Conservation (phyloP, 108 stramenopile species). For the Nannochloropsis oceanica region DNA sequence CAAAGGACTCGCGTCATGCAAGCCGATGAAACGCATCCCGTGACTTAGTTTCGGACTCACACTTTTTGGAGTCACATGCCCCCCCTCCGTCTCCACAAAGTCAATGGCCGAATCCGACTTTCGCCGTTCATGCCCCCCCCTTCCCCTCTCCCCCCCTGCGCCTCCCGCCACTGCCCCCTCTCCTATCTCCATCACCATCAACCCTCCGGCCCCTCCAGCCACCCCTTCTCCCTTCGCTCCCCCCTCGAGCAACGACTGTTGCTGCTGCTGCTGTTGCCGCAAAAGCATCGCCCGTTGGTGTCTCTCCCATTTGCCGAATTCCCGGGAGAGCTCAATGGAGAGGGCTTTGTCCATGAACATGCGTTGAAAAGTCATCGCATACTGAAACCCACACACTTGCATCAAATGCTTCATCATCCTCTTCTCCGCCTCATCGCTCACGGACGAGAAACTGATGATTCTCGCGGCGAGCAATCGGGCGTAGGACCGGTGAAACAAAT, state of each 20-base stretch:
- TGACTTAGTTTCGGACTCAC: background rate
- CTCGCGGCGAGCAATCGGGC: slow-evolving; percentile 17
- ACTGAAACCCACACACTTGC: slow-evolving; percentile 20
- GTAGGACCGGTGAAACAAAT: slow-evolving; percentile 26
- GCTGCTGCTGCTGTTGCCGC: background rate
- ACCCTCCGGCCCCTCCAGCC: background rate
- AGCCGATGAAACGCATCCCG: background rate
- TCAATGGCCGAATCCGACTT: background rate
- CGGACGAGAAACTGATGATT: slow-evolving; percentile 8
- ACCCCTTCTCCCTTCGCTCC: background rate
- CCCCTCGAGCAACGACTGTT: background rate
- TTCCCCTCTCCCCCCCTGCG: background rate
- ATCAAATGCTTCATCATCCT: slow-evolving; percentile 5
- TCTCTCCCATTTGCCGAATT: slow-evolving; percentile 12
- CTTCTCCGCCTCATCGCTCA: slow-evolving; percentile 16
- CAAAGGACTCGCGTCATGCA: background rate
- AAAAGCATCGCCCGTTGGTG: background rate
- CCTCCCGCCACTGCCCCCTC: no score
- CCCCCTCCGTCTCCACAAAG: background rate
- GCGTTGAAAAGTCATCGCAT: slow-evolving; percentile 13
- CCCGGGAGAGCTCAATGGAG: slow-evolving; percentile 10
- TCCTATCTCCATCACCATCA: background rate
- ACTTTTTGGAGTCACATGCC: background rate
- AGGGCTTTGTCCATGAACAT: slow-evolving; percentile 27
- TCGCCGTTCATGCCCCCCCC: background rate